A percentile compares a stretch with the other conserved stretches of the same genome.
These are phyloP conservation scores for Blepharisma stoltei DNA, from an alignment of 73 alveolate genomes.

Conservation along the genomic window DNA sequence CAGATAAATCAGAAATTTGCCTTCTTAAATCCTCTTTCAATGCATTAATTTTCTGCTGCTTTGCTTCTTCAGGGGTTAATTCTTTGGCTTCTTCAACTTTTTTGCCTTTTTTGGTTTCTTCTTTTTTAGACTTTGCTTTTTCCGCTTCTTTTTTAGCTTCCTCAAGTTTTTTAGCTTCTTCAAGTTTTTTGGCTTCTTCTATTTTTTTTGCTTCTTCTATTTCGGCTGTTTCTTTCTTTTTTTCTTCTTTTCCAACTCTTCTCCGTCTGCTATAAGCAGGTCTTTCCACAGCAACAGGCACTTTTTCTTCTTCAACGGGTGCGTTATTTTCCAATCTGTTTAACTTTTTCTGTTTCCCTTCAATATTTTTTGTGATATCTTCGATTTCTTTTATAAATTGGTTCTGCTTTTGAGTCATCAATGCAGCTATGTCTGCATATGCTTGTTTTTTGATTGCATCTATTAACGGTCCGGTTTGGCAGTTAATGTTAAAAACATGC, in stretches of 20 bases:
- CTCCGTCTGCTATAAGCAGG: background rate
- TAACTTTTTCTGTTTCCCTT: background rate
- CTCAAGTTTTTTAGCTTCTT: background rate
- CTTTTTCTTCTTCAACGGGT: background rate
- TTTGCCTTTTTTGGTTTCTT: constrained; percentile 1
- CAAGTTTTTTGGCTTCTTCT: constrained; percentile 20
- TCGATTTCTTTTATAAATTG: constrained; percentile 1
- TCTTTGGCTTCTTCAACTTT: constrained; percentile 12
- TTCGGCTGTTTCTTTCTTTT: background rate
- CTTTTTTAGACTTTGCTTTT: background rate
- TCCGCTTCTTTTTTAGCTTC: background rate
- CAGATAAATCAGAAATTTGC: background rate
- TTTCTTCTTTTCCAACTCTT: background rate
- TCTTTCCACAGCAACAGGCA: too few species aligned
- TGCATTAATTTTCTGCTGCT: background rate
- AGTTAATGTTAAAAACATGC: background rate
- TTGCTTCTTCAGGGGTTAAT: background rate
- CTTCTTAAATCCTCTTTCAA: background rate
- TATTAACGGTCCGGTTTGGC: constrained; percentile 9
- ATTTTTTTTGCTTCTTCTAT: constrained; percentile 1
- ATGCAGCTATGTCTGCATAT: background rate
- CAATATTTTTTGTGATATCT: background rate
- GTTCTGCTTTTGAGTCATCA: background rate
- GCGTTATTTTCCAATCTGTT: background rate
- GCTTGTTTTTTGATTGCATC: constrained; percentile 8